Base-by-base conservation (phyloP, 1,139 yeast genomes). In the Hansenula lynferdii region DNA sequence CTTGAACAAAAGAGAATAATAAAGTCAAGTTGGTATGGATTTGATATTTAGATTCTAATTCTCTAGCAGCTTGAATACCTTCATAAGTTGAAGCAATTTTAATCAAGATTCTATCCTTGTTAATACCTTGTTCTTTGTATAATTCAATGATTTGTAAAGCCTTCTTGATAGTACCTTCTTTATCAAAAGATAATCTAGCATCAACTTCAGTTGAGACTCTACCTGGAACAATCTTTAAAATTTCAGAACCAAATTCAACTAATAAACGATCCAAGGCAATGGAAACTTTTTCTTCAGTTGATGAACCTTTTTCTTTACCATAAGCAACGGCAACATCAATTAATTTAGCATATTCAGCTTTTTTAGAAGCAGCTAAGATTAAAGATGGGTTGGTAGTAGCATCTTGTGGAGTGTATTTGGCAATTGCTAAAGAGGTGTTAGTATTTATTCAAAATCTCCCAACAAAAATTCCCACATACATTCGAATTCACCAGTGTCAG, bases 181-280 rank as follows among this genome's bases (percentile, higher is more conserved):
- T 92, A 77, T 90, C 86, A 63, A 89, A 92, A 31, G 97, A 90
- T 60, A 92, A 79, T 70, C 97, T 86, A 48, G 98, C 98, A 61
- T 92, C 98, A 47, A 92, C 98, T 73, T 92, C 99, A 50, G 98
- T 94, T 44, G 97, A 89, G 48, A 92, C 99, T 73, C 98, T 85
- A 60, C 99, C 99, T 54, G 99, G 99, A 44, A 92, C 97, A 63
- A 92, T 89, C 62, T 79, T 76, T 63, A 92, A 77, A 62, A 92
- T 92, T 70, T 85, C 92, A 63, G 80, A 75, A 70, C 98, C 98
- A 65, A 94, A 94, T 69, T 90, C 97, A 51, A 92, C 96, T 58
- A 92, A 78, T 59, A 94, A 73, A 67, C 87, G 75, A 72, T 92
- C 98, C 54, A 92, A 79, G 39, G 98, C 97, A 54, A 79, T 65